Evolutionary conservation across 139 green algal genomes (phyloP).

Genomic region (Spirogloea muscicola): DNA sequence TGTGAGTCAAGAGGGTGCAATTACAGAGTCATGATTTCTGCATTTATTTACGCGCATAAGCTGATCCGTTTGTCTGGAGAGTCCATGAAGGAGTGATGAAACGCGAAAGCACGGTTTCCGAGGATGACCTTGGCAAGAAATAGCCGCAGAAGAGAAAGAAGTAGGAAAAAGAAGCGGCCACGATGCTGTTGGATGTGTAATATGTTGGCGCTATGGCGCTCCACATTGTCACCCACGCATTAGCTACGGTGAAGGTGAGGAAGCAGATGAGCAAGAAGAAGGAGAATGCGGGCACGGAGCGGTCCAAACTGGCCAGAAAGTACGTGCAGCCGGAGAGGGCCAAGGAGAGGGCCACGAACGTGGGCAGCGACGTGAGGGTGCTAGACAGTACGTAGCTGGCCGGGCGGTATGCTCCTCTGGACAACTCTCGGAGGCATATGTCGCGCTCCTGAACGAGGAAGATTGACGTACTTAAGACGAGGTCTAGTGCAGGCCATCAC

Average conservation of each 20-base stretch:
- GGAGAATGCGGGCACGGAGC: background rate
- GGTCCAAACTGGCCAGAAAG: conserved; percentile 33
- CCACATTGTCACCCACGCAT: conserved; percentile 43
- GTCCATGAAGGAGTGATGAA: too few relatives aligned
- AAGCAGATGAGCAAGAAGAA: conserved; percentile 49
- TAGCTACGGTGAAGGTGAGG: conserved; percentile 33
- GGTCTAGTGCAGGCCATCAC: too few relatives aligned
- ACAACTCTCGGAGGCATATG: conserved; percentile 50
- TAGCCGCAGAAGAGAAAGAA: conserved; percentile 50
- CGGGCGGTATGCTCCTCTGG: conserved; percentile 46
- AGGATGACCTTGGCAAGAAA: conserved; percentile 45
- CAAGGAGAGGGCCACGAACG: conserved; percentile 46
- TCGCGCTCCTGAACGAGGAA: conserved; percentile 37
- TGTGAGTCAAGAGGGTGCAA: background rate
- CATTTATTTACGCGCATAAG: too few relatives aligned
- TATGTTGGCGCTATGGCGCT: conserved; percentile 44
- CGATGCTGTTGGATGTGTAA: conserved; percentile 48
- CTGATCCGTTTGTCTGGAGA: too few relatives aligned
- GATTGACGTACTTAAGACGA: too few relatives aligned
- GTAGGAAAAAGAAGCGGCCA: conserved; percentile 42
- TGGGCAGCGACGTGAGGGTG: conserved; percentile 42
- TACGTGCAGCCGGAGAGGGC: conserved; percentile 47
- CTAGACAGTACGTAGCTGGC: conserved; percentile 44
- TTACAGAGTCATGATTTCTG: too few relatives aligned
- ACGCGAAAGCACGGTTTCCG: too few relatives aligned